Percentiles rank a stretch among this genome's conserved stretches.
Evolutionary conservation across 2,329 filamentous ascomycete genomes (phyloP).

Genomic region (Stachybotrys chartarum): DNA sequence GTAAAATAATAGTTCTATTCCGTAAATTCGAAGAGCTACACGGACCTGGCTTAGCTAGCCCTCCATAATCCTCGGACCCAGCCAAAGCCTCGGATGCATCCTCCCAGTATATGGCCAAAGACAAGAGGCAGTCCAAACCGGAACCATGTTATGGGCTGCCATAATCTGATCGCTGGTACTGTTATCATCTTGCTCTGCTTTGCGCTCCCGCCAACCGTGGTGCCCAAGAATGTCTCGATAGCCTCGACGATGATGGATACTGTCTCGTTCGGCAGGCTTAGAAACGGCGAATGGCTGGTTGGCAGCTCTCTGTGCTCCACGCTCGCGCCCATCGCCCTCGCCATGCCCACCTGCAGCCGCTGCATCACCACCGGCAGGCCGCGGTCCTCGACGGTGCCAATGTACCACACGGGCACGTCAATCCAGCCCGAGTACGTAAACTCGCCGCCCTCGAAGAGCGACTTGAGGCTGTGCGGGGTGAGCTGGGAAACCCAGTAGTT

Average conservation of each 20-base stretch:
- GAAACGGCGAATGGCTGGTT: conserved; percentile 41
- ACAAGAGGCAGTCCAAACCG: not conserved
- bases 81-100: not conserved
- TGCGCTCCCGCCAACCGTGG: not conserved
- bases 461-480: conserved; percentile 30
- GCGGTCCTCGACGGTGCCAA: conserved; percentile 33
- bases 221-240: conserved; percentile 7
- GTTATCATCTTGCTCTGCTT: not conserved
- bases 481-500: conserved; percentile 34
- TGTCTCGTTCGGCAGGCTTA: conserved; percentile 36
- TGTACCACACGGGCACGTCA: conserved; percentile 39
- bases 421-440: conserved; percentile 36
- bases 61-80: not conserved
- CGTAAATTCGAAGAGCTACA: too few species aligned
- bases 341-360: conserved; percentile 26
- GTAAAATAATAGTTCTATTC: too few species aligned
- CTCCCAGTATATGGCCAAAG: not conserved
- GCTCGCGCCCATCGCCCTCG: conserved; percentile 25
- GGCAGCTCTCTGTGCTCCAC: conserved; percentile 31
- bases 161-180: not conserved
- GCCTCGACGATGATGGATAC: conserved; percentile 24
- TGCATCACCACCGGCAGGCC: conserved; percentile 32
- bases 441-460: conserved; percentile 37
- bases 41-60: too few species aligned
- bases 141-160: not conserved